These are phyloP conservation scores for Globisporangium ultimum DNA, from an alignment of 352 stramenopile species.

Conservation along the genomic window DNA sequence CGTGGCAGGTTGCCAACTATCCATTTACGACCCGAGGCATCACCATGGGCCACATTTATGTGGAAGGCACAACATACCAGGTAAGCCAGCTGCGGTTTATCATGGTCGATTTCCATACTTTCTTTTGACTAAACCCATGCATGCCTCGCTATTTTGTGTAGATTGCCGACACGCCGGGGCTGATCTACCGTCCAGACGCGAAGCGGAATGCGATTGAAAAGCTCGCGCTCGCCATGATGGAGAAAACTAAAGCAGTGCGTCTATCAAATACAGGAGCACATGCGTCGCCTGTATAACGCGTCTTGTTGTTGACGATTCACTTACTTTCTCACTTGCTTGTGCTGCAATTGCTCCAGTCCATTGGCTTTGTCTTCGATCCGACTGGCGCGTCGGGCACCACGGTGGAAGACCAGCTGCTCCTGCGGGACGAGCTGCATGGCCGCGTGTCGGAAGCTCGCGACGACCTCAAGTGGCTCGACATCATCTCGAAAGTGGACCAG, in stretches of 20 bases:
- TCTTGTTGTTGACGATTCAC: neutral
- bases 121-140: neutral
- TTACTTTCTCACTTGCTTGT: conserved; percentile 7
- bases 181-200: conserved; percentile 62
- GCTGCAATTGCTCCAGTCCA: conserved; percentile 33
- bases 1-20: conserved; percentile 75
- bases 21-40: conserved; percentile 86
- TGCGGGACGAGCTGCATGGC: conserved; percentile 68
- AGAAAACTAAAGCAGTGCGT: conserved; percentile 66
- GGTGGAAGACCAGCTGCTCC: conserved; percentile 52
- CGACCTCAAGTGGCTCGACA: conserved; percentile 75
- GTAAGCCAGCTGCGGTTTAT: conserved; percentile 14
- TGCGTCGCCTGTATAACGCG: neutral
- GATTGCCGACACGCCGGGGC: conserved; percentile 78
- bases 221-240: conserved; percentile 67
- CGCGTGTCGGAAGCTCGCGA: conserved; percentile 37
- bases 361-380: conserved; percentile 85
- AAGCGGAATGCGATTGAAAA: conserved; percentile 75
- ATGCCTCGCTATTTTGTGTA: conserved; percentile 20
- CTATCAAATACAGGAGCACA: no score
- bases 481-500: conserved; percentile 84
- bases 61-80: conserved; percentile 80
- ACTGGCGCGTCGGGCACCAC: conserved; percentile 63
- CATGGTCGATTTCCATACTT: neutral
- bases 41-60: conserved; percentile 86